Evolutionary conservation across 139 green algal species (phyloP).

Genomic region (Nannochloris sp.): DNA sequence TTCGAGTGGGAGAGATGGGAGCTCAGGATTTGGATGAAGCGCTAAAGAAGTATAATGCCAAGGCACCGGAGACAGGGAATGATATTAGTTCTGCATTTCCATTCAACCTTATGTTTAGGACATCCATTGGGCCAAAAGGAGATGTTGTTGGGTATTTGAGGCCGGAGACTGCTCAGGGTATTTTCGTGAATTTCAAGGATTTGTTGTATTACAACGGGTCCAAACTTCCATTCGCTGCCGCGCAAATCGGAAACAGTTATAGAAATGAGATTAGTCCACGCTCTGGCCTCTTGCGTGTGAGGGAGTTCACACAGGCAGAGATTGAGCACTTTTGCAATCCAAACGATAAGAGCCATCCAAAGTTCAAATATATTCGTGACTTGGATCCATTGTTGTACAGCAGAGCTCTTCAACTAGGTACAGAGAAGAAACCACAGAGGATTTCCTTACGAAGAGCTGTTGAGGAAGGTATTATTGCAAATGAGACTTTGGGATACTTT

Average conservation of each 20-base stretch:
- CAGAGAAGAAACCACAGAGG: constrained; percentile 70
- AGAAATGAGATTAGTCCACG: constrained; percentile 92
- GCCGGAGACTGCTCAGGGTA: constrained; percentile 83
- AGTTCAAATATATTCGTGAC: constrained; percentile 74
- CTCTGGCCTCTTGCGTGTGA: constrained; percentile 86
- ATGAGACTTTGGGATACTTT: constrained; percentile 98
- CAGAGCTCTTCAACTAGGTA: constrained; percentile 73
- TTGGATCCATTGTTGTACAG: constrained; percentile 85
- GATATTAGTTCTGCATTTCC: constrained; percentile 82
- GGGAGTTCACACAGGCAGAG: constrained; percentile 98
- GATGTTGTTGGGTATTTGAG: constrained; percentile 79
- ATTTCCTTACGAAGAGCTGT: constrained; percentile 82
- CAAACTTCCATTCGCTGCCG: constrained; percentile 96
- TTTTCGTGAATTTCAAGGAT: constrained; percentile 92
- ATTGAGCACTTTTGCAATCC: constrained; percentile 99
- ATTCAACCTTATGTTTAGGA: constrained; percentile 99
- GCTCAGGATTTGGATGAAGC: constrained; percentile 59
- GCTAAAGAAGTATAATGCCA: constrained; percentile 70
- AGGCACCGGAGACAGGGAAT: constrained; percentile 90
- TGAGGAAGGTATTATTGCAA: constrained; percentile 81
- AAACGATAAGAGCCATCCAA: constrained; percentile 84
- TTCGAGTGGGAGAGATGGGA: constrained; percentile 75
- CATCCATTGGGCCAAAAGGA: constrained; percentile 73
- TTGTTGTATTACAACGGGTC: constrained; percentile 96
- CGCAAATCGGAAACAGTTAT: constrained; percentile 89